These are phyloP conservation scores for Ramaria sp. DNA, from an alignment of 768 basidiomycete species.

Conservation along the genomic window DNA sequence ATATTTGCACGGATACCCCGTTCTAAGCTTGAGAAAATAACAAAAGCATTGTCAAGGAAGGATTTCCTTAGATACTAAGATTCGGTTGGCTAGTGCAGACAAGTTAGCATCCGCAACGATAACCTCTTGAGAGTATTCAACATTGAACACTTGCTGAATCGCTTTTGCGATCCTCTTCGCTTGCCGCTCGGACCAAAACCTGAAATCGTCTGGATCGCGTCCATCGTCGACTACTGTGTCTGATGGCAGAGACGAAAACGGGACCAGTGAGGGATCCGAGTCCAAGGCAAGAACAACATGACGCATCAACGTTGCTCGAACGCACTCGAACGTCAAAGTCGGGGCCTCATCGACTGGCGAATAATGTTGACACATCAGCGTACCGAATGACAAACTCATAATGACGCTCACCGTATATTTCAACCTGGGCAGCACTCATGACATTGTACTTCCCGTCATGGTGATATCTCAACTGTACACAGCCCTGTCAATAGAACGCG, in stretches of 20 bases:
- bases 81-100: slow-evolving; percentile 70
- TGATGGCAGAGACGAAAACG: slow-evolving; percentile 45
- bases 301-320: slow-evolving; percentile 55
- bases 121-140: slow-evolving; percentile 85
- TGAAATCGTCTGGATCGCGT: slow-evolving; percentile 84
- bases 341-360: slow-evolving; percentile 56
- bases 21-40: background rate
- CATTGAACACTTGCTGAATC: slow-evolving; percentile 72
- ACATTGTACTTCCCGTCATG: slow-evolving; percentile 98
- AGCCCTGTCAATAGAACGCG: background rate
- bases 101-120: slow-evolving; percentile 91
- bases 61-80: slow-evolving; percentile 65
- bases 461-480: slow-evolving; percentile 68
- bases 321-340: slow-evolving; percentile 49
- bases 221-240: slow-evolving; percentile 24
- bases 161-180: slow-evolving; percentile 79
- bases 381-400: background rate
- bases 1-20: background rate
- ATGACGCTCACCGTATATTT: slow-evolving; percentile 65
- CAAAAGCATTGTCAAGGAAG: slow-evolving; percentile 3
- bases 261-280: slow-evolving; percentile 73
- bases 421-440: slow-evolving; percentile 72
- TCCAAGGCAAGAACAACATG: slow-evolving; percentile 85
- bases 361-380: slow-evolving; percentile 5
- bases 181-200: slow-evolving; percentile 85